phyloP scores from a whole-genome alignment of 306 rosid genomes.

The Sicyos baderoa region DNA sequence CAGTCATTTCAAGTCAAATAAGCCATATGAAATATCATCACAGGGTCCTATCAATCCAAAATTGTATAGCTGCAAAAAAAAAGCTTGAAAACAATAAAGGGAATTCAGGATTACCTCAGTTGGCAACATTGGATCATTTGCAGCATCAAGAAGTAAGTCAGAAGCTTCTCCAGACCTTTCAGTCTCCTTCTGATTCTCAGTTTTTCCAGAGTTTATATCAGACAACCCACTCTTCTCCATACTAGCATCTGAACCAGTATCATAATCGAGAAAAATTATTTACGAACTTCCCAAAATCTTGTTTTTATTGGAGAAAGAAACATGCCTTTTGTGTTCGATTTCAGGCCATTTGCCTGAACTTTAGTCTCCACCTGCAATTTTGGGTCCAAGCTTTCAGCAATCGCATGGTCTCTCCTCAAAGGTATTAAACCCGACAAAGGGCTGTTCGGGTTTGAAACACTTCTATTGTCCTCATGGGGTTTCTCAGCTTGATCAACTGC shows the following conservation, averaged over 20 bases:
- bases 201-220: slow-evolving; percentile 33
- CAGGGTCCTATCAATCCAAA: background rate
- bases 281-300: background rate
- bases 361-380: slow-evolving; percentile 43
- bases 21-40: background rate
- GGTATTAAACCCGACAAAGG: slow-evolving; percentile 32
- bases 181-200: slow-evolving; percentile 39
- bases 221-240: slow-evolving; percentile 38
- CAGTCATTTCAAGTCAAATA: background rate
- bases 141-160: slow-evolving; percentile 46
- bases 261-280: slow-evolving; percentile 26
- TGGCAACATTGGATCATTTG: slow-evolving; percentile 56
- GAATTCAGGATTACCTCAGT: slow-evolving; percentile 53
- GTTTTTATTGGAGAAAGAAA: slow-evolving; percentile 38
- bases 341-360: slow-evolving; percentile 36
- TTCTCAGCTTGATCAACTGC: slow-evolving; percentile 58
- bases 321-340: slow-evolving; percentile 43
- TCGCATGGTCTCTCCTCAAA: slow-evolving; percentile 35
- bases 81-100: background rate
- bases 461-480: slow-evolving; percentile 53
- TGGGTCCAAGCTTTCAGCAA: slow-evolving; percentile 49
- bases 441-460: slow-evolving; percentile 35
- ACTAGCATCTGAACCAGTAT: slow-evolving; percentile 33
- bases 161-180: slow-evolving; percentile 31
- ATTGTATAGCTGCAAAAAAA: background rate